Conservation (phyloP, 768 basidiomycete genomes). For the Auricularia heimuer region DNA sequence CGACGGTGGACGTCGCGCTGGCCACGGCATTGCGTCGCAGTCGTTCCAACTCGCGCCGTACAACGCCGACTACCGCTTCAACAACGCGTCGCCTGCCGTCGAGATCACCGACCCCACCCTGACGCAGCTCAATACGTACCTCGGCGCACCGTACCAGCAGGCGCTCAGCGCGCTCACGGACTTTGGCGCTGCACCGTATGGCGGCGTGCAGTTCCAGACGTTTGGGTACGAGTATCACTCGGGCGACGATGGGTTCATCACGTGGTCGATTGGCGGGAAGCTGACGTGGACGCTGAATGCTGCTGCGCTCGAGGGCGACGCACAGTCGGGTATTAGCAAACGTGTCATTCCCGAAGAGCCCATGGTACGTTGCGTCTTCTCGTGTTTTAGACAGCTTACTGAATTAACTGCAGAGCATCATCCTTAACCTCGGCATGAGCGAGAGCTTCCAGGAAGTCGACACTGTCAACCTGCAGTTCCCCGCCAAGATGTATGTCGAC, state of each 20-base stretch:
- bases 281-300: slow-evolving; percentile 67
- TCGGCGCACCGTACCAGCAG: slow-evolving; percentile 65
- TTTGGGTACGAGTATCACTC: slow-evolving; percentile 17
- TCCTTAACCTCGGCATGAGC: slow-evolving; percentile 80
- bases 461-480: slow-evolving; percentile 60
- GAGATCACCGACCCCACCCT: slow-evolving; percentile 40
- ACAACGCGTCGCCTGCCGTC: slow-evolving; percentile 40
- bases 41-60: slow-evolving; percentile 75
- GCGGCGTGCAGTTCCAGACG: slow-evolving; percentile 40
- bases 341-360: slow-evolving; percentile 83
- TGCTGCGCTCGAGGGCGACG: slow-evolving; percentile 56
- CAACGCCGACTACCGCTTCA: slow-evolving; percentile 56
- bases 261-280: slow-evolving; percentile 64
- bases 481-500: slow-evolving; percentile 69
- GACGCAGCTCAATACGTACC: slow-evolving; percentile 56
- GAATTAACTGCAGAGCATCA: slow-evolving; percentile 50
- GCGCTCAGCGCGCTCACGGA: slow-evolving; percentile 56
- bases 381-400: slow-evolving; percentile 28
- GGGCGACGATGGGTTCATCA: slow-evolving; percentile 56
- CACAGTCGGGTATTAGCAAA: slow-evolving; percentile 42
- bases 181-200: slow-evolving; percentile 47
- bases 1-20: slow-evolving; percentile 48
- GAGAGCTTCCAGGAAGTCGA: slow-evolving; percentile 70
- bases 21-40: slow-evolving; percentile 65
- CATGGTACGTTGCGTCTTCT: slow-evolving; percentile 49